A percentile compares a stretch with the other conserved stretches of the same genome.
Conservation (phyloP, 495 filamentous ascomycete species). For the Aspergillus egyptiacus region DNA sequence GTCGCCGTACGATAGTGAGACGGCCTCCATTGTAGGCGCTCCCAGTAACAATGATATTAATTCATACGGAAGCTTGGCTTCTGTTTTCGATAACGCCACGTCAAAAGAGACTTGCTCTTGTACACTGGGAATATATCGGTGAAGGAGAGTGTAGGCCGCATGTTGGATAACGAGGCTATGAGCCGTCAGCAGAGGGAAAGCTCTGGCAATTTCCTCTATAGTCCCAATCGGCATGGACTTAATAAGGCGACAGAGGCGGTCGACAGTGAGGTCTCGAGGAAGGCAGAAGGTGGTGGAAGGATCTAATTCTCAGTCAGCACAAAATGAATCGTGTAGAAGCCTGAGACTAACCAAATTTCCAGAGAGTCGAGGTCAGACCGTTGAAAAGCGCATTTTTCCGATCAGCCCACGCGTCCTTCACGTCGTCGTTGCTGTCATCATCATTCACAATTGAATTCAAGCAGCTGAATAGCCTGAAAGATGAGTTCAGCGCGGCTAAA, state of each 20-base stretch:
- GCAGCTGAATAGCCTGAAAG: constrained; percentile 61
- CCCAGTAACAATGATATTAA: constrained; percentile 60
- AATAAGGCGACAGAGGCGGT: constrained; percentile 59
- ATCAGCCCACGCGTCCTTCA: constrained; percentile 64
- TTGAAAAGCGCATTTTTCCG: constrained; percentile 42
- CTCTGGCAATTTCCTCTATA: constrained; percentile 51
- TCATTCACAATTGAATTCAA: constrained; percentile 48
- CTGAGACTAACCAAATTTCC: constrained; percentile 34
- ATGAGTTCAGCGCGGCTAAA: constrained; percentile 59
- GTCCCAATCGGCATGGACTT: constrained; percentile 49
- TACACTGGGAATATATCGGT: constrained; percentile 61
- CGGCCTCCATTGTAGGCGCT: constrained; percentile 37
- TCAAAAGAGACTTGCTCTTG: constrained; percentile 86
- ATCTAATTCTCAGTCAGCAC: constrained; percentile 28
- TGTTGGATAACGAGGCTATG: constrained; percentile 70
- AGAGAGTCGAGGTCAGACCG: constrained; percentile 50
- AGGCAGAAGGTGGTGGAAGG: constrained; percentile 49
- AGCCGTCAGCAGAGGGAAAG: constrained; percentile 69
- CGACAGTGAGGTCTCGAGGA: constrained; percentile 65
- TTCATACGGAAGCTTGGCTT: constrained; percentile 61
- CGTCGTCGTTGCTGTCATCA: constrained; percentile 80
- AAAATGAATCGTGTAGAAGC: not conserved
- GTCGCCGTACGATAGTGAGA: constrained; percentile 43
- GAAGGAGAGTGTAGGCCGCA: constrained; percentile 74
- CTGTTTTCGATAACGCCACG: constrained; percentile 65